A percentile compares a stretch with the other conserved stretches of the same genome.
phyloP scores from a whole-genome alignment of 768 basidiomycete genomes.

The Serendipita sp. region DNA sequence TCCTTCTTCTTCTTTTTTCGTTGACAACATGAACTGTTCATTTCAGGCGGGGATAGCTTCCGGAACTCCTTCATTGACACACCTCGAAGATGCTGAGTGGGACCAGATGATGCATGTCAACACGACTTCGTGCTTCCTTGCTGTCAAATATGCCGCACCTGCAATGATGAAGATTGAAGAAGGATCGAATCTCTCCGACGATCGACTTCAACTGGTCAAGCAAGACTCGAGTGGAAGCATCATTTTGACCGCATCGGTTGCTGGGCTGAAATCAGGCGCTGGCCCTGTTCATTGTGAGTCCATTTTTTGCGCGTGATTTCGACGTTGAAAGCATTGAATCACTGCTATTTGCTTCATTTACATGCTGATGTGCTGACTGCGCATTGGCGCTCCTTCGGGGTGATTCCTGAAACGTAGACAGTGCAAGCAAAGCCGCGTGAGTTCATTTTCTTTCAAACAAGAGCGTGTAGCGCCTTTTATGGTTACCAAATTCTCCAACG shows the following conservation, averaged over 20 bases:
- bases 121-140: slow-evolving; percentile 66
- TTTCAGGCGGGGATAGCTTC: slow-evolving; percentile 55
- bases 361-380: too few species aligned
- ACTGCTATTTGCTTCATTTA: too few species aligned
- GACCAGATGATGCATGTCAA: slow-evolving; percentile 71
- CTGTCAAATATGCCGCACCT: slow-evolving; percentile 68
- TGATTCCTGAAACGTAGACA: slow-evolving; percentile 35
- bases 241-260: slow-evolving; percentile 47
- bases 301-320: not conserved
- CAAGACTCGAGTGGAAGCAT: slow-evolving; percentile 60
- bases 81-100: slow-evolving; percentile 48
- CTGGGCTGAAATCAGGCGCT: slow-evolving; percentile 69
- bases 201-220: slow-evolving; percentile 26
- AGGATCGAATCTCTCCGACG: slow-evolving; percentile 22
- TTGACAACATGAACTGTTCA: not conserved
- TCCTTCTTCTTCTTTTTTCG: not conserved
- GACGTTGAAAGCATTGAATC: too few species aligned
- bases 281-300: slow-evolving; percentile 66
- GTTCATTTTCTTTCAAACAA: slow-evolving; percentile 17
- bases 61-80: slow-evolving; percentile 24
- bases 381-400: too few species aligned
- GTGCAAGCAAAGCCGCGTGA: slow-evolving; percentile 87
- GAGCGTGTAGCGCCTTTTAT: not conserved
- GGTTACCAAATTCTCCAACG: slow-evolving; percentile 24
- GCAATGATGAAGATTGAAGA: slow-evolving; percentile 61